Conservation (phyloP, 1,139 yeast species). For the Magnusiomyces clavatus region DNA sequence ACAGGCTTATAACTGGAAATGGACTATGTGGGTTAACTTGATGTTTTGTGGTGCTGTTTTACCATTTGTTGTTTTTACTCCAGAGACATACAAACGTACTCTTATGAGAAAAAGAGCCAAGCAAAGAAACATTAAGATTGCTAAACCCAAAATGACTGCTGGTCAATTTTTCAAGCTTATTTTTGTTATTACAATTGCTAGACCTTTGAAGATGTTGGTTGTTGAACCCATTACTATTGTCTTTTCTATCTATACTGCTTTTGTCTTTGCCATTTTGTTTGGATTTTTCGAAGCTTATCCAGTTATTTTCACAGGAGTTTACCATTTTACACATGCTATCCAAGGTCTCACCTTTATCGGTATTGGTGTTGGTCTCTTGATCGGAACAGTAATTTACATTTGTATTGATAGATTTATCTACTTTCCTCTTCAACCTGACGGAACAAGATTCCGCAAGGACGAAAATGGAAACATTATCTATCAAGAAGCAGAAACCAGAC, state of each 20-base stretch:
- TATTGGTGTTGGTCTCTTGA: slow-evolving; percentile 27
- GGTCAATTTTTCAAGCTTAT: slow-evolving; percentile 34
- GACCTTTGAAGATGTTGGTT: slow-evolving; percentile 14
- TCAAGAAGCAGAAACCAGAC: slow-evolving; percentile 13
- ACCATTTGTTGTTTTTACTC: slow-evolving; percentile 44
- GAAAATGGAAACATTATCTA: slow-evolving; percentile 9
- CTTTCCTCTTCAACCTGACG: slow-evolving; percentile 13
- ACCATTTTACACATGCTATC: slow-evolving; percentile 6
- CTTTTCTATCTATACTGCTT: slow-evolving; percentile 16
- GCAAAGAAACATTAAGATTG: slow-evolving; percentile 47
- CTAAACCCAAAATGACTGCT: slow-evolving; percentile 27
- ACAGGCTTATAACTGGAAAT: slow-evolving; percentile 61
- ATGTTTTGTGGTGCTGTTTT: slow-evolving; percentile 63
- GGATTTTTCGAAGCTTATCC: slow-evolving; percentile 23
- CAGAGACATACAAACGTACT: slow-evolving; percentile 65
- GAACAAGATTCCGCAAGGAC: slow-evolving; percentile 11
- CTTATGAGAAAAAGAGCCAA: slow-evolving; percentile 51
- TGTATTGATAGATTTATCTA: slow-evolving; percentile 35
- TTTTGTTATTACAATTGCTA: slow-evolving; percentile 27
- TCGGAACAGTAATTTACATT: slow-evolving; percentile 12
- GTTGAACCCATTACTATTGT: slow-evolving; percentile 15
- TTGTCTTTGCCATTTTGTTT: slow-evolving; percentile 15
- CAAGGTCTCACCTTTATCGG: slow-evolving; percentile 12
- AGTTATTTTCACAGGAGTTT: slow-evolving; percentile 19
- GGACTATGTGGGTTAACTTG: slow-evolving; percentile 72